Conservation (phyloP, 2,329 filamentous ascomycete genomes). For the Phyllosticta capitalensis region DNA sequence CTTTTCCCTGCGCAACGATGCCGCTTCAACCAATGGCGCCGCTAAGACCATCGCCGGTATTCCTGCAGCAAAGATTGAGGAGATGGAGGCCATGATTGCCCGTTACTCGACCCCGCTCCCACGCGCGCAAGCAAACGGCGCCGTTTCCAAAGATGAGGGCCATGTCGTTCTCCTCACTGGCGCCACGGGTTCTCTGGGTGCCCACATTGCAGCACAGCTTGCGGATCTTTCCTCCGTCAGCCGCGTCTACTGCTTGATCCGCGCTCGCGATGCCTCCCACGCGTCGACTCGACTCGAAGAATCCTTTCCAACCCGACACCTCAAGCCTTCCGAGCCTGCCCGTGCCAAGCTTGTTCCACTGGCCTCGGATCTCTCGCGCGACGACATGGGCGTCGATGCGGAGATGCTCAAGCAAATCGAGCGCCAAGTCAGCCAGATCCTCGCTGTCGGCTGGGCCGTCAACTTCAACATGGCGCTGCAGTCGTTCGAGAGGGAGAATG, state of each 20-base stretch:
- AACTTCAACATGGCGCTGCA: constrained; percentile 47
- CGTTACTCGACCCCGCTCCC: constrained; percentile 31
- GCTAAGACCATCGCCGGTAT: background rate
- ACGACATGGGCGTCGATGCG: constrained; percentile 32
- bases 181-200: constrained; percentile 55
- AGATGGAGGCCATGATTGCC: constrained; percentile 39
- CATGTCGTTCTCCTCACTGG: constrained; percentile 39
- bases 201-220: constrained; percentile 42
- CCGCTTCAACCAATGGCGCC: constrained; percentile 11
- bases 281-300: constrained; percentile 26
- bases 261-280: constrained; percentile 31
- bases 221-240: constrained; percentile 20
- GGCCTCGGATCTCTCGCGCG: constrained; percentile 30
- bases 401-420: constrained; percentile 15
- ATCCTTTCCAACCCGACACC: constrained; percentile 27
- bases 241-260: constrained; percentile 44
- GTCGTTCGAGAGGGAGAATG: constrained; percentile 39
- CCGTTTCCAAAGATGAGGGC: constrained; percentile 22
- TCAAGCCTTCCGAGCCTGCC: constrained; percentile 22
- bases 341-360: constrained; percentile 27
- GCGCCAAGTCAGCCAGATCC: constrained; percentile 30
- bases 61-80: constrained; percentile 28
- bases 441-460: constrained; percentile 47
- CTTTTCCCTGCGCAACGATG: constrained; percentile 29
- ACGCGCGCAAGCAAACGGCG: constrained; percentile 4